A percentile compares a stretch with the other conserved stretches of the same genome.
Conservation (phyloP, 2,329 filamentous ascomycete genomes). For the Aureobasidium leucospermi region DNA sequence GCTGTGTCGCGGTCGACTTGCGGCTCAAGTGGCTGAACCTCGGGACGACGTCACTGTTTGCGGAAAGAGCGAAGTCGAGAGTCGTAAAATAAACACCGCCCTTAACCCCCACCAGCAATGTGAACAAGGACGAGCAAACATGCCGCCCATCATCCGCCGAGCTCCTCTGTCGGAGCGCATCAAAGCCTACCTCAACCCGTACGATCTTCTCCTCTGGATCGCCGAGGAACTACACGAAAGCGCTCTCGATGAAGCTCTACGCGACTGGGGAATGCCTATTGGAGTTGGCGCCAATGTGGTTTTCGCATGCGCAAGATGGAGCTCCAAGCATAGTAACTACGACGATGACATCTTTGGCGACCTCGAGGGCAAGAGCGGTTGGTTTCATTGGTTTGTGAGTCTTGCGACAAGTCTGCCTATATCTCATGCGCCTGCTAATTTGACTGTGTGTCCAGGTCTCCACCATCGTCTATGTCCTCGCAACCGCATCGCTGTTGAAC, state of each 20-base stretch:
- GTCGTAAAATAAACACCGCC: not conserved
- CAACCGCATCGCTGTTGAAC: constrained; percentile 62
- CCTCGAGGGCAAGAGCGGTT: constrained; percentile 47
- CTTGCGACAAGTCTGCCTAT: constrained; percentile 6
- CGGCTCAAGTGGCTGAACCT: not conserved
- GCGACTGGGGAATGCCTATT: constrained; percentile 65
- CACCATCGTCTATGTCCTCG: constrained; percentile 63
- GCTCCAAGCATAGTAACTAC: constrained; percentile 32
- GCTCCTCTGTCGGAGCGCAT: constrained; percentile 75
- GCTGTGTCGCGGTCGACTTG: not conserved
- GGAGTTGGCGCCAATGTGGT: constrained; percentile 70
- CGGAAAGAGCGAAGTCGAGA: not conserved
- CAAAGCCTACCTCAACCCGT: constrained; percentile 71
- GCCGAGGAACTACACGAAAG: constrained; percentile 88
- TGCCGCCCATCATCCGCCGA: constrained; percentile 77
- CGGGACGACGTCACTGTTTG: constrained; percentile 13
- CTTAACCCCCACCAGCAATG: not conserved
- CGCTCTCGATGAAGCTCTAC: constrained; percentile 75
- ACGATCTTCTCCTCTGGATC: constrained; percentile 83
- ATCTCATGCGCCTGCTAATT: not conserved
- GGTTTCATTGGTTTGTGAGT: constrained; percentile 59
- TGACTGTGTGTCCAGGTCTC: constrained; percentile 29
- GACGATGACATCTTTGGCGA: constrained; percentile 73
- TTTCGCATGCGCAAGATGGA: constrained; percentile 63
- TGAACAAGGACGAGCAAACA: not conserved